A percentile compares a stretch with the other conserved stretches of the same genome.
phyloP scores from a whole-genome alignment of 2,329 filamentous ascomycete genomes.

The Diaporthe ilicicola region DNA sequence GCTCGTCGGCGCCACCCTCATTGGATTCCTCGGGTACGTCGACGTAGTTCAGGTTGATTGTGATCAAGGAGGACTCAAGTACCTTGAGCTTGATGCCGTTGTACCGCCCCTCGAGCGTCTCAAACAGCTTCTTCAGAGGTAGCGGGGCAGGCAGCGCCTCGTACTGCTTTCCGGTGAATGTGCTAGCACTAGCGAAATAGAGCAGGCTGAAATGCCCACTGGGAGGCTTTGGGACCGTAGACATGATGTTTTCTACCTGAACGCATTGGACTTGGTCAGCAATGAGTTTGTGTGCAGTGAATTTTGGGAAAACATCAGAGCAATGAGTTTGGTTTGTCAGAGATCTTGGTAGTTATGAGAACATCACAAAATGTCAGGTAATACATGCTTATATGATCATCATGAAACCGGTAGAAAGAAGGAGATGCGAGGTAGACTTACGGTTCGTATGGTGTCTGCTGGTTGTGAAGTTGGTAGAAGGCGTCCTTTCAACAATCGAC shows the following conservation, averaged over 20 bases:
- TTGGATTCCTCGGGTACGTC: slow-evolving; percentile 65
- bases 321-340: slow-evolving; percentile 54
- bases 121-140: slow-evolving; percentile 68
- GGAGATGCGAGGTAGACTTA: slow-evolving; percentile 40
- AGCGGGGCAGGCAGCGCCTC: slow-evolving; percentile 75
- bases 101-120: slow-evolving; percentile 73
- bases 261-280: slow-evolving; percentile 37
- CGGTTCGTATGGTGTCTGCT: slow-evolving; percentile 34
- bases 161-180: slow-evolving; percentile 72
- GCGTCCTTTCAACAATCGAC: not conserved
- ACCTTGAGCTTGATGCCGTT: slow-evolving; percentile 74
- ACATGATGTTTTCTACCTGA: slow-evolving; percentile 28
- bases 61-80: slow-evolving; percentile 77
- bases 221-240: slow-evolving; percentile 55
- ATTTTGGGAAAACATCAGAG: slow-evolving; percentile 20
- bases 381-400: slow-evolving; percentile 51
- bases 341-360: slow-evolving; percentile 75
- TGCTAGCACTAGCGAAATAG: slow-evolving; percentile 81
- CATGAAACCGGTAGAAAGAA: slow-evolving; percentile 37
- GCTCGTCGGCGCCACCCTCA: slow-evolving; percentile 47
- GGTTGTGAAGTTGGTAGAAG: not conserved
- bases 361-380: slow-evolving; percentile 57
- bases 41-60: slow-evolving; percentile 83
- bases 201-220: slow-evolving; percentile 78
- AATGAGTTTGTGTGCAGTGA: slow-evolving; percentile 24